A percentile compares a stretch with the other conserved stretches of the same genome.
Conservation (phyloP, 495 filamentous ascomycete genomes). For the Sordaria brevicollis region DNA sequence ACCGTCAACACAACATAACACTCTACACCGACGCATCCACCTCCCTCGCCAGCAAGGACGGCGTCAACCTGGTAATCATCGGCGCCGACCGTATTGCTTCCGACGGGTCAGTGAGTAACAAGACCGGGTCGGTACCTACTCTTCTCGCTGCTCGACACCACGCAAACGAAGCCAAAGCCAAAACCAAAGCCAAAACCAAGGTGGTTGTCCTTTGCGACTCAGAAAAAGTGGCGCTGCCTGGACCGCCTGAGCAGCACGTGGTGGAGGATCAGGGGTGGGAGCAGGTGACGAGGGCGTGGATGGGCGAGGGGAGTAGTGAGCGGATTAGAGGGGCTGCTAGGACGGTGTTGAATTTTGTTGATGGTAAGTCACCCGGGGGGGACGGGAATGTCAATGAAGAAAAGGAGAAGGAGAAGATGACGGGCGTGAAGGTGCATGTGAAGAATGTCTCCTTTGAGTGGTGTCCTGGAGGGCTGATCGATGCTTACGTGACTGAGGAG, state of each 20-base stretch:
- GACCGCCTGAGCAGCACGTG: constrained; percentile 18
- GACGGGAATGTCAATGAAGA: neutral
- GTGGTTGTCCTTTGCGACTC: constrained; percentile 46
- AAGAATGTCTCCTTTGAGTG: constrained; percentile 60
- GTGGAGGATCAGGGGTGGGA: constrained; percentile 38
- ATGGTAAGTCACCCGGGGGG: too few species aligned
- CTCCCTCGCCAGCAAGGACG: constrained; percentile 36
- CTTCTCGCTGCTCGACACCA: constrained; percentile 40
- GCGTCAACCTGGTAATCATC: constrained; percentile 44
- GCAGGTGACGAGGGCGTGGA: constrained; percentile 42
- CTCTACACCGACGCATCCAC: constrained; percentile 54
- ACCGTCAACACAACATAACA: constrained; percentile 25
- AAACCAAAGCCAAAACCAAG: constrained; percentile 27
- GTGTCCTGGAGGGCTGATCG: constrained; percentile 42
- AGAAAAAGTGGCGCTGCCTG: constrained; percentile 48
- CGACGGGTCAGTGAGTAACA: constrained; percentile 52
- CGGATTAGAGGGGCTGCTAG: constrained; percentile 9
- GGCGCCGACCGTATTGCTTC: constrained; percentile 53
- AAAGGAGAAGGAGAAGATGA: neutral
- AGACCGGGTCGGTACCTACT: constrained; percentile 51
- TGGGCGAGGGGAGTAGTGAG: constrained; percentile 7
- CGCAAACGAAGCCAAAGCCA: neutral
- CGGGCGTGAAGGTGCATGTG: constrained; percentile 25
- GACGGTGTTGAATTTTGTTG: neutral
- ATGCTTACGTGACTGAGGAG: constrained; percentile 48